Conservation (phyloP, 2,329 filamentous ascomycete species). For the Diaporthe sp. region DNA sequence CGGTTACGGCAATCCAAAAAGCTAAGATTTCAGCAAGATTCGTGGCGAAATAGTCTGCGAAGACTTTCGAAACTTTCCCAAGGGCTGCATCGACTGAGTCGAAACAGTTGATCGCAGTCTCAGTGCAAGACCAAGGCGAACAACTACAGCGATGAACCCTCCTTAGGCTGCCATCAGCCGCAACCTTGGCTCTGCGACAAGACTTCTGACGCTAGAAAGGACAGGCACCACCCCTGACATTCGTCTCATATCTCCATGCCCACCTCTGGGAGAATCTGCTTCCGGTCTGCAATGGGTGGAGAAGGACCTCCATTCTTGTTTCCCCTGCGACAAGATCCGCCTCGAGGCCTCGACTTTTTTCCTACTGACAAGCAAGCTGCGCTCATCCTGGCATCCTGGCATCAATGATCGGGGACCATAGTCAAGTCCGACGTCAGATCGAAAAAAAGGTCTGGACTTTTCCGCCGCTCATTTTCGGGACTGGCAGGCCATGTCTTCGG, state of each 20-base stretch:
- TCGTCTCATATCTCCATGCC: slow-evolving; percentile 47
- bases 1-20: not conserved
- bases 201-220: slow-evolving; percentile 19
- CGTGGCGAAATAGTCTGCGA: slow-evolving; percentile 1
- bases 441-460: slow-evolving; percentile 9
- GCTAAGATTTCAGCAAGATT: slow-evolving; percentile 12
- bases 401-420: not conserved
- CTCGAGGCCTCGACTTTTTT: slow-evolving; percentile 5
- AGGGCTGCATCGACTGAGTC: slow-evolving; percentile 14
- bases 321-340: slow-evolving; percentile 43
- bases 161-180: slow-evolving; percentile 27
- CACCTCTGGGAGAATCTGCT: slow-evolving; percentile 43
- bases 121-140: slow-evolving; percentile 33
- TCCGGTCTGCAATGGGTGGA: slow-evolving; percentile 46
- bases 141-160: slow-evolving; percentile 35
- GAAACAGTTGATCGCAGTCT: slow-evolving; percentile 32
- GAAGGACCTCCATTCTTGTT: slow-evolving; percentile 41
- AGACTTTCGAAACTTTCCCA: slow-evolving; percentile 32
- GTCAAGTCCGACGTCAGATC: slow-evolving; percentile 1
- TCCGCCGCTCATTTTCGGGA: slow-evolving; percentile 5
- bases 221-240: slow-evolving; percentile 36
- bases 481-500: not conserved
- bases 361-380: not conserved
- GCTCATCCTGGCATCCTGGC: slow-evolving; percentile 3
- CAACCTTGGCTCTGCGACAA: slow-evolving; percentile 40